Evolutionary conservation across 306 rosid species (phyloP).

Genomic region (Arachis hypogaea): DNA sequence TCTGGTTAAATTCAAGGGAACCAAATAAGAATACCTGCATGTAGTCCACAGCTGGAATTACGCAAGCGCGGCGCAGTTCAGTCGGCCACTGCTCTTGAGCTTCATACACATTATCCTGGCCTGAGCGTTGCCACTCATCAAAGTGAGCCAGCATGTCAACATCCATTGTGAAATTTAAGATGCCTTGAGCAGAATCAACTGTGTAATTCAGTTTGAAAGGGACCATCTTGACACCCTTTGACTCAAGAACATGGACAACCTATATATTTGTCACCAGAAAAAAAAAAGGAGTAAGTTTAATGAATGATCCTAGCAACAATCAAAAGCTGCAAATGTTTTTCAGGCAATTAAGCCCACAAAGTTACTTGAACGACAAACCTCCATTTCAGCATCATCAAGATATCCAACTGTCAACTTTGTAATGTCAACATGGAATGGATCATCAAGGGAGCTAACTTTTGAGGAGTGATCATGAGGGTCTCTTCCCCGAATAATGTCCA

Average conservation of each 20-base stretch:
- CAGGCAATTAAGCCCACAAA: constrained; percentile 21
- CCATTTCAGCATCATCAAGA: constrained; percentile 78
- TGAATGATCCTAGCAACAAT: constrained; percentile 4
- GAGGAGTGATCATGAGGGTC: constrained; percentile 73
- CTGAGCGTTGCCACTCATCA: constrained; percentile 78
- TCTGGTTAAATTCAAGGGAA: constrained; percentile 20
- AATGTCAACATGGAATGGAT: constrained; percentile 69
- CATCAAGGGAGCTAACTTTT: constrained; percentile 54
- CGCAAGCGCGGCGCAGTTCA: constrained; percentile 59
- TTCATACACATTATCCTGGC: constrained; percentile 66
- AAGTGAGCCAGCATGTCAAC: constrained; percentile 83
- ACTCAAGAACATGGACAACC: constrained; percentile 68
- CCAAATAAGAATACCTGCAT: constrained; percentile 54
- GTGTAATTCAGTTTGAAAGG: constrained; percentile 72
- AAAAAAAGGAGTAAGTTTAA: constrained; percentile 3
- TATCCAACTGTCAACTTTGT: constrained; percentile 67
- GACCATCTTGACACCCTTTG: constrained; percentile 68
- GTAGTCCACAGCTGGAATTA: constrained; percentile 73
- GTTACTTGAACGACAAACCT: constrained; percentile 51
- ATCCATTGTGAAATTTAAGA: constrained; percentile 78
- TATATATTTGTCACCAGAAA: constrained; percentile 35
- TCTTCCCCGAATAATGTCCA: constrained; percentile 70
- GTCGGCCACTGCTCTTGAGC: constrained; percentile 86
- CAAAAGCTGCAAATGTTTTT: constrained; percentile 12
- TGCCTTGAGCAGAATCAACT: constrained; percentile 72